Conservation (phyloP, 2,329 filamentous ascomycete genomes). For the Thermothelomyces thermophilus region DNA sequence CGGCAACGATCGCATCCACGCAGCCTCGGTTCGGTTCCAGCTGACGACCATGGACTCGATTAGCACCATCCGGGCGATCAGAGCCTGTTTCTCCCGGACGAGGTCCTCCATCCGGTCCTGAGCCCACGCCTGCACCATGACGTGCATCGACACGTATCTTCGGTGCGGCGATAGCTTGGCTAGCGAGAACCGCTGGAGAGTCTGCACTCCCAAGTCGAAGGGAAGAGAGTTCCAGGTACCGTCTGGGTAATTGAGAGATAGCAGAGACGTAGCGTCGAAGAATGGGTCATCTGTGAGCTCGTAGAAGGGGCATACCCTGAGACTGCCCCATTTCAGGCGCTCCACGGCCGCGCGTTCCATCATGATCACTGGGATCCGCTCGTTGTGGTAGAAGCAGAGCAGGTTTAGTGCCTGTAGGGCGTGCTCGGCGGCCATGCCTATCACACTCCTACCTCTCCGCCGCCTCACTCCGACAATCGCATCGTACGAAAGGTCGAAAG, state of each 20-base stretch:
- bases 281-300: no score
- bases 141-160: conserved; percentile 4
- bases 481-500: conserved; percentile 9
- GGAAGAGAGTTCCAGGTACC: neutral
- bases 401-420: neutral
- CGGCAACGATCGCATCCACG: neutral
- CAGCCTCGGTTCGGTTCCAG: neutral
- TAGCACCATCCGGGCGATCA: neutral
- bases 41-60: conserved; percentile 1
- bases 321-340: no score
- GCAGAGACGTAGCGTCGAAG: neutral
- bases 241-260: neutral
- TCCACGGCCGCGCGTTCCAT: neutral
- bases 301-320: no score
- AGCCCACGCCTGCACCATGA: conserved; percentile 7
- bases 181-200: conserved; percentile 1
- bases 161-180: neutral
- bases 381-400: conserved; percentile 11
- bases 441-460: neutral
- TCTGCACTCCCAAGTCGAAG: neutral
- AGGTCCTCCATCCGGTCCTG: neutral
- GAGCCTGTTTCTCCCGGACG: neutral
- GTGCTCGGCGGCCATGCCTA: neutral
- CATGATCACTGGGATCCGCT: neutral
- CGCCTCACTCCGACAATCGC: neutral